Evolutionary conservation across 2,329 filamentous ascomycete genomes (phyloP).

Genomic region (Hymenoscyphus salicellus): DNA sequence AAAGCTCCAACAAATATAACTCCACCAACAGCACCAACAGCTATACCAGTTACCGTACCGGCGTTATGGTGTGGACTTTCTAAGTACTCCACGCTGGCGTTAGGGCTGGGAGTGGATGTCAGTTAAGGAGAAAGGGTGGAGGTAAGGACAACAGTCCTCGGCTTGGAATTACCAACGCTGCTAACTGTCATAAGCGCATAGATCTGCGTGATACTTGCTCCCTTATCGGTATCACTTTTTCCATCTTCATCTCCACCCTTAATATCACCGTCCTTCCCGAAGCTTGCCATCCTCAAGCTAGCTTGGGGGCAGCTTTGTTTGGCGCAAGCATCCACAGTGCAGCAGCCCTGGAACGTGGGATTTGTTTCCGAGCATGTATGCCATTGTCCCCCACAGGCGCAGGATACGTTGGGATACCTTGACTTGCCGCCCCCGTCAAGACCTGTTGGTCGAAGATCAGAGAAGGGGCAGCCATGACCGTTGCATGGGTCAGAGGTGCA

Average conservation of each 20-base stretch:
- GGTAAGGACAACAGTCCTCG: neutral
- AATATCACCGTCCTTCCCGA: neutral
- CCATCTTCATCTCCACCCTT: neutral
- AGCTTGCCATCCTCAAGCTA: neutral
- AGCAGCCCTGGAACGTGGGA: neutral
- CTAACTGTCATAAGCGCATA: neutral
- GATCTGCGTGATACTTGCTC: neutral
- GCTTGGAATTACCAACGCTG: neutral
- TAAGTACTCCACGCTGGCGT: neutral
- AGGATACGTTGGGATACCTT: neutral
- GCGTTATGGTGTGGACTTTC: neutral
- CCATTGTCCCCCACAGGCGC: neutral
- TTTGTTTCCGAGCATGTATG: neutral
- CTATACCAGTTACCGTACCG: neutral
- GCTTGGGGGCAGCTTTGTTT: neutral
- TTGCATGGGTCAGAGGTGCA: conserved; percentile 23
- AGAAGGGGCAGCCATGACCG: conserved; percentile 14
- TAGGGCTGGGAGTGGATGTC: neutral
- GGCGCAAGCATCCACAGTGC: neutral
- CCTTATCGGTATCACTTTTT: neutral
- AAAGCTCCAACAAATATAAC: neutral
- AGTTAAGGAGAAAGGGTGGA: neutral
- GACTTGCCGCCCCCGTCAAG: neutral
- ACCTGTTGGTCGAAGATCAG: conserved; percentile 18
- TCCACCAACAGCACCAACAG: neutral